Evolutionary conservation across 2,329 filamentous ascomycete species (phyloP), one percentile per base, ranked within the genome.

Genomic region (Xylaria sp.): DNA sequence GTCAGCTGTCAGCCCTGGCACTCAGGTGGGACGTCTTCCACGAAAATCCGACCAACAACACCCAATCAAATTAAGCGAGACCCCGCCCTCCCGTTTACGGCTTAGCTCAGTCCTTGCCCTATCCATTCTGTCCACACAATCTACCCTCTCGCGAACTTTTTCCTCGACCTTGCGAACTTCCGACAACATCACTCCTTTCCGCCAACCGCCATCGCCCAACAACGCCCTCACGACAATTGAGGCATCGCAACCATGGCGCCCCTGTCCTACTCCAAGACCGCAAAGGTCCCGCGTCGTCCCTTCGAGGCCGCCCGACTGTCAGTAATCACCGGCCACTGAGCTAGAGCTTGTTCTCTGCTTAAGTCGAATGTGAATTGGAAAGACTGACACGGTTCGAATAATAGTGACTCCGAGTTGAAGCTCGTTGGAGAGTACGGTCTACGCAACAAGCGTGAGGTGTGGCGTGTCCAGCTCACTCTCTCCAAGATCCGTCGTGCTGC

Each of bases 401-500:
- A 82, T 88, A 98, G 96, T 89, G 96, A 99, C 89, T 94, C 94
- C 83, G 96, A 99, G 89, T 88, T 99, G 86, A 99, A 99, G 93
- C 92, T 96, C 86, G 95, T 99, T 82, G 96, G 96, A 87, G 96
- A 99, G 89, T 99, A 97, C 90, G 96, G 96, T 88, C 94, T 99
- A 81, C 93, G 94, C 88, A 99, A 99, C 91, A 99, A 99, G 94
- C 95, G 96, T 90, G 96, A 99, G 90, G 96, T 99, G 83, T 99
- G 96, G 96, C 94, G 96, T 87, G 96, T 99, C 87, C 92, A 94
- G 90, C 92, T 99, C 86, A 98, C 95, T 82, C 92, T 99, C 83
- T 98, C 96, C 89, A 98, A 98, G 92, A 99, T 99, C 82, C 96
- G 96, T 94, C 96, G 96, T 97, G 96, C 96, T 92, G 96, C 96